Conservation (phyloP, 78 protist genomes). For the Chrysochromulina tobinii region DNA sequence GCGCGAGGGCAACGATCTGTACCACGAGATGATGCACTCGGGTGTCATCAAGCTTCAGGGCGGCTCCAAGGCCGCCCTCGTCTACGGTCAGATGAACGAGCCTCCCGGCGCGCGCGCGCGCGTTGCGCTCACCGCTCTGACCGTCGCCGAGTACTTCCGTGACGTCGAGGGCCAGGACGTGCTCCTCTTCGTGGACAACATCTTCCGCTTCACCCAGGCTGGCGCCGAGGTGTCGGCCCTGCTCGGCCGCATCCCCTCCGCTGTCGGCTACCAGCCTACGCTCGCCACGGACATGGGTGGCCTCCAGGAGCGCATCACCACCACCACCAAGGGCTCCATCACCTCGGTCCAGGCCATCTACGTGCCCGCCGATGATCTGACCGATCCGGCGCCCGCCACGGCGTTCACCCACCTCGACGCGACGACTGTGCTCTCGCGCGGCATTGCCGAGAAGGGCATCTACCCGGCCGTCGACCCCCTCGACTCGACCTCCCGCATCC, state of each 20-base stretch:
- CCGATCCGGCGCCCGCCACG: constrained; percentile 99
- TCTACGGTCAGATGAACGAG: constrained; percentile 99
- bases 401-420: constrained; percentile 99
- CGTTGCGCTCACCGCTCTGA: constrained; percentile 96
- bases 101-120: constrained; percentile 99
- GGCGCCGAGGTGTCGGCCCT: constrained; percentile 99
- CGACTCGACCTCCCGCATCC: constrained; percentile 95
- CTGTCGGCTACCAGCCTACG: constrained; percentile 99
- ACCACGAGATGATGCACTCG: constrained; percentile 96
- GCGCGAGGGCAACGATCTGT: constrained; percentile 98
- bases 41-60: constrained; percentile 92
- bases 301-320: constrained; percentile 99
- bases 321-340: constrained; percentile 96
- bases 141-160: constrained; percentile 99
- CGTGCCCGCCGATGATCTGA: constrained; percentile 99
- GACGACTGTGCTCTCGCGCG: constrained; percentile 97
- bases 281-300: constrained; percentile 97
- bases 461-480: constrained; percentile 99
- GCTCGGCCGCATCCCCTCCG: constrained; percentile 99
- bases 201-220: constrained; percentile 99
- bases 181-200: constrained; percentile 98
- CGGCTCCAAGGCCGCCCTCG: constrained; percentile 94
- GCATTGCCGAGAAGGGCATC: constrained; percentile 96
- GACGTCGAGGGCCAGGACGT: constrained; percentile 97
- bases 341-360: constrained; percentile 99